Conservation (phyloP, 345 rosid genomes). For the Heritiera fomes region DNA sequence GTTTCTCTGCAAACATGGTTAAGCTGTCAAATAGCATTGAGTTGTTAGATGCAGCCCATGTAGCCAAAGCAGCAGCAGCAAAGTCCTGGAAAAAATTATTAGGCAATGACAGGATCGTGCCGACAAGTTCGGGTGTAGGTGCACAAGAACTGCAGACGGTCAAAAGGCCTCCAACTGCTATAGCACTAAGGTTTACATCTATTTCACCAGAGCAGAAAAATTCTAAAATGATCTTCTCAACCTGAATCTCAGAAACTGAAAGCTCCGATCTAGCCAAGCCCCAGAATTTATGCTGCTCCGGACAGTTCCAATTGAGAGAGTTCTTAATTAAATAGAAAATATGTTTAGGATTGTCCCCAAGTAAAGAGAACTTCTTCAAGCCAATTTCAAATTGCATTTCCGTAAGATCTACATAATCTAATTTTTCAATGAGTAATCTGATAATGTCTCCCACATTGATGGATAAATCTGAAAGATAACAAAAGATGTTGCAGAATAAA, state of each 20-base stretch:
- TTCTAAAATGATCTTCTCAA: conserved; percentile 49
- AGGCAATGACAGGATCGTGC: conserved; percentile 47
- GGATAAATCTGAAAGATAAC: conserved; percentile 46
- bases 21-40: conserved; percentile 50
- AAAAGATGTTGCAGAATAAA: conserved; percentile 34
- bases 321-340: conserved; percentile 37
- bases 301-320: conserved; percentile 43
- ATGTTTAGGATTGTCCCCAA: conserved; percentile 42
- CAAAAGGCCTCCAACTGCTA: conserved; percentile 51
- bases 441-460: conserved; percentile 32
- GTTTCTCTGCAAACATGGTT: conserved; percentile 38
- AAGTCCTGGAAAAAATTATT: conserved; percentile 42
- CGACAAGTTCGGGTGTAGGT: conserved; percentile 51
- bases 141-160: conserved; percentile 39
- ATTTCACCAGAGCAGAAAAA: conserved; percentile 38
- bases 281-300: conserved; percentile 60
- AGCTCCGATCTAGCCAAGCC: conserved; percentile 53
- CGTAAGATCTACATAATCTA: conserved; percentile 48
- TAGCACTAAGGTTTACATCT: conserved; percentile 40
- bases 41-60: conserved; percentile 46
- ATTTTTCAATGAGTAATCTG: conserved; percentile 35
- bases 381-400: conserved; percentile 48
- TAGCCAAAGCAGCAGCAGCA: conserved; percentile 42
- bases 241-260: conserved; percentile 36
- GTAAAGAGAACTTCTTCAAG: conserved; percentile 37